Conservation (phyloP, 192 early-diverging fungal genomes). For the Coemansia sp. region DNA sequence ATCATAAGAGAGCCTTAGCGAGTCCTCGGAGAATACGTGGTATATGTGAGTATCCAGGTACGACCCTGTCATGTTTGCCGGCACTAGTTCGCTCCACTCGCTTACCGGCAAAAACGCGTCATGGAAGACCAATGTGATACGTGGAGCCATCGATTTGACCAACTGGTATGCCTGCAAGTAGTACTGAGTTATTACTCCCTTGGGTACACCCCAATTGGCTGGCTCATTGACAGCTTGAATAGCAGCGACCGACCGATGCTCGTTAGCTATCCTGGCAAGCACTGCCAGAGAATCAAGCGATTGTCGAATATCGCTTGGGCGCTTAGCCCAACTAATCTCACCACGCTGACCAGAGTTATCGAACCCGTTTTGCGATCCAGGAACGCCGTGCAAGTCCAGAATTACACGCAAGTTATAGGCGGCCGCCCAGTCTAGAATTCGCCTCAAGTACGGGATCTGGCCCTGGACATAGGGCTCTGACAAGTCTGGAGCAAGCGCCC, state of each 20-base stretch:
- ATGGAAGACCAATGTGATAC: constrained; percentile 35
- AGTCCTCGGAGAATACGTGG: constrained; percentile 51
- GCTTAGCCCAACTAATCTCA: constrained; percentile 49
- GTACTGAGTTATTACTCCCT: constrained; percentile 34
- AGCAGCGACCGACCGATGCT: constrained; percentile 30
- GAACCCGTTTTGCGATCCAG: constrained; percentile 76
- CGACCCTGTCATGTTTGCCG: constrained; percentile 33
- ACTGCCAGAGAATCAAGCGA: constrained; percentile 35
- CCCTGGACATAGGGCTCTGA: constrained; percentile 67
- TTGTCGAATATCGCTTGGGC: constrained; percentile 21
- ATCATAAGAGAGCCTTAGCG: constrained; percentile 21
- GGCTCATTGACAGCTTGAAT: constrained; percentile 59
- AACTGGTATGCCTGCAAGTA: constrained; percentile 39
- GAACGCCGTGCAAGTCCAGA: constrained; percentile 70
- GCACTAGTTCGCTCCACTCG: constrained; percentile 44
- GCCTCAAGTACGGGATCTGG: constrained; percentile 59
- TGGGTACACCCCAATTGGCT: constrained; percentile 55
- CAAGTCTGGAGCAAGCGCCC: constrained; percentile 61
- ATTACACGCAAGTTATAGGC: constrained; percentile 69
- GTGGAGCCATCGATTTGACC: constrained; percentile 45
- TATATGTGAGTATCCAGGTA: constrained; percentile 58
- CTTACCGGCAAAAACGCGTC: constrained; percentile 50
- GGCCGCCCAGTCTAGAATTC: constrained; percentile 63
- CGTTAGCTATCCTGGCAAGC: constrained; percentile 43
- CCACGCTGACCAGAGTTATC: constrained; percentile 56